Evolutionary conservation across 176 grass and related monocot genomes (phyloP), one percentile per base, ranked within the genome.

Genomic region (Carex littledalei): DNA sequence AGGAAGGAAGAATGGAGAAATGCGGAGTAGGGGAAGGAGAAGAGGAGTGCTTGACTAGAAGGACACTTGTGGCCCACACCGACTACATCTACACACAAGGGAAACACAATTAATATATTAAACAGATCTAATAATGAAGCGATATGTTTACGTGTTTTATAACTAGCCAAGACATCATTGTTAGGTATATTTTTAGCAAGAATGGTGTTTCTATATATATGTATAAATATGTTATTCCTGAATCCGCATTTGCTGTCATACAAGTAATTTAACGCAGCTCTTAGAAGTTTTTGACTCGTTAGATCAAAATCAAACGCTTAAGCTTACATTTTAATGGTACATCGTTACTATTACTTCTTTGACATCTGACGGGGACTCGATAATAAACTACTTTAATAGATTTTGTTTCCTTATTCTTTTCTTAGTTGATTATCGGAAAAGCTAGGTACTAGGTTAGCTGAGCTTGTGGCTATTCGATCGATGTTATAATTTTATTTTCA

Each of bases 41-140:
- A 63, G 87, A 81, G 64, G 65, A 85, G 24, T 57, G 83, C 64
- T 81, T 89, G 82, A 64, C 67, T 52, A 89, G 87, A 70, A 89
- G 87, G 66, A 89, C 87, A 39, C 87, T 89, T 57, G 87, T 82
- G 74, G 83, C 87, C 52, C 87, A 89, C 75, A 89, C 87, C 0
- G 87, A 89, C 76, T 89, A 89, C 74, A 89, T 89, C 64, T 89
- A 89, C 73, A 89, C 87, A 78, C 87, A 89, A 81, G 87, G 74
- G 39, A 89, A 89, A 73, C 87, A 89, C 53, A 89, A 89, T 62
- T 85, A 79, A 71, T n/a, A 18, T 70, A 47, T 18, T 39, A 22
- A 3, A 21, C 3, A 63, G 3, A 81, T 37, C 2, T 22, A 7
- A 54, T 78, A 43, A 24, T 43, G 4, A 64, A 24, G 55, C 4